Percentiles rank a stretch among this genome's conserved stretches.
These are phyloP conservation scores for Pharus latifolius DNA, from an alignment of 176 grass and related monocot genomes.

Conservation along the genomic window DNA sequence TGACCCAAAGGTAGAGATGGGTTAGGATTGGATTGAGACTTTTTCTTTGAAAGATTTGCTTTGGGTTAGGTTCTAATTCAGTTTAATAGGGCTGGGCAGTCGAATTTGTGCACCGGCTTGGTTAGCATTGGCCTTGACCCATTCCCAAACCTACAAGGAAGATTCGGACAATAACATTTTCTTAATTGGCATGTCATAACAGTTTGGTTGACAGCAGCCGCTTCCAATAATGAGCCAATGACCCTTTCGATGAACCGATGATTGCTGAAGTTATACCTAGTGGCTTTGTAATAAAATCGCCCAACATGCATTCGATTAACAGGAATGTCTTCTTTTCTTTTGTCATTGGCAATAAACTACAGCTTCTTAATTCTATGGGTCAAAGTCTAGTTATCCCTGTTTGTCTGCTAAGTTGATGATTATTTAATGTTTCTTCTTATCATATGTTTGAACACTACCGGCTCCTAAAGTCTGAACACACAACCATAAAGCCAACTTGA, in stretches of 20 bases:
- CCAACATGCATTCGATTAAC: background rate
- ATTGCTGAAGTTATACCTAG: background rate
- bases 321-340: background rate
- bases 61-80: too few relatives aligned
- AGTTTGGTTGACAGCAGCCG: background rate
- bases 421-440: background rate
- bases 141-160: too few relatives aligned
- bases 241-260: background rate
- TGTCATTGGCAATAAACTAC: background rate
- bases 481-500: background rate
- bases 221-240: background rate
- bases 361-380: background rate
- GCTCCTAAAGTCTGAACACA: background rate
- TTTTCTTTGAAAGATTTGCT: too few relatives aligned
- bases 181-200: too few relatives aligned
- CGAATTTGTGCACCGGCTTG: too few relatives aligned
- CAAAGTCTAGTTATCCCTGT: background rate
- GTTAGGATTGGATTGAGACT: too few relatives aligned
- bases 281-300: background rate
- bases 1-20: too few relatives aligned
- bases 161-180: too few relatives aligned
- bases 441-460: conserved; percentile 5
- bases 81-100: too few relatives aligned
- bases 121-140: too few relatives aligned
- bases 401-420: background rate